Evolutionary conservation across 306 rosid genomes (phyloP), one percentile per base, ranked within the genome.

Genomic region (Trifolium fragiferum): DNA sequence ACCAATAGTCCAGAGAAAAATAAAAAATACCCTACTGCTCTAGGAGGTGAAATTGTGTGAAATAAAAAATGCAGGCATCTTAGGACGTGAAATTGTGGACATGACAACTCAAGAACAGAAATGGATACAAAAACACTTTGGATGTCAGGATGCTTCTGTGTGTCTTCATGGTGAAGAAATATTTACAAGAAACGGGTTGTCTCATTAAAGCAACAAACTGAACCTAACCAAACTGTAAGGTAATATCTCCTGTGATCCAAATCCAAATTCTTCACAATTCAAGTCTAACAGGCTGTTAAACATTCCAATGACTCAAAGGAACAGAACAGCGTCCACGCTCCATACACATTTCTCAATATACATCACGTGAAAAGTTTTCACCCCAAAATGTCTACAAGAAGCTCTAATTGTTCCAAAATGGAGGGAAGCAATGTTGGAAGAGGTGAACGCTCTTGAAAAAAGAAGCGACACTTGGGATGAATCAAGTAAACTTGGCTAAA

Each of bases 401-500:
- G 37, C 9, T 11, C 63, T 25, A 57, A 57, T 23, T 57, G 35
- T 23, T 57, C 37, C 18, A 11, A 11, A 25, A 25, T 23, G 3
- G 27, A 53, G 55, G 1, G 33, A 30, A 30, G 33, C 33, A 30
- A 4, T 30, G 33, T 30, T 49, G 19, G 4, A 49, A 49, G 20
- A 7, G 55, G 7, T n/a, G 9, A 49, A 49, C 0, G 55, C 55
- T 49, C 55, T 49, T 49, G 21, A 49, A 3, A n/a, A 49, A 49
- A 49, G 16, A 5, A 5, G 9, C 19, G 30, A 53, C 13, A 53
- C 27, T 8, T 19, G 30, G 60, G 13, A 11, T 19, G 2, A 10
- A 53, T 19, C 59, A 53, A 53, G 25, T 49, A 49, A 49, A n/a
- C 54, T 49, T n/a, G 59, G 55, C 55, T 7, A 49, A n/a, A n/a